Percentiles rank a stretch among this genome's conserved stretches.
Evolutionary conservation across 2,329 filamentous ascomycete species (phyloP).

Genomic region (Colletotrichum tabaci): DNA sequence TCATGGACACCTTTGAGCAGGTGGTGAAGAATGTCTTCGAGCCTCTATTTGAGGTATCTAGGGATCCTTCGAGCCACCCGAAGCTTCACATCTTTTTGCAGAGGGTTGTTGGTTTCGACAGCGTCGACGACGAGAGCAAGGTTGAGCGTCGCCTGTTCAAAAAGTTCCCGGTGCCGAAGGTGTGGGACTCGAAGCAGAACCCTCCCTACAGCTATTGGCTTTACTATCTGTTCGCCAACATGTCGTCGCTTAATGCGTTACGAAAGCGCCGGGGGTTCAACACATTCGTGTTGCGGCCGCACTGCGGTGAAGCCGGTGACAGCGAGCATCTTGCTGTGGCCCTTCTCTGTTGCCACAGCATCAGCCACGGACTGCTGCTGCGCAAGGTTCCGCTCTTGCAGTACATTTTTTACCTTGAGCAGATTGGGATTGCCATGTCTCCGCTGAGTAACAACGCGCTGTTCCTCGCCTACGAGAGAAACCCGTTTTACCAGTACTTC

Average conservation of each 20-base stretch:
- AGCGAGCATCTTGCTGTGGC: constrained; percentile 96
- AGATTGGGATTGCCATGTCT: constrained; percentile 99
- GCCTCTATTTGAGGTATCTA: constrained; percentile 94
- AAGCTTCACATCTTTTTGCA: constrained; percentile 97
- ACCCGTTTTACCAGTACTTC: constrained; percentile 97
- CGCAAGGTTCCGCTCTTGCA: constrained; percentile 95
- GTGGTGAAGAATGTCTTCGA: constrained; percentile 93
- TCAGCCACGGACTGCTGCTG: constrained; percentile 92
- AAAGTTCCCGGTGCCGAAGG: constrained; percentile 92
- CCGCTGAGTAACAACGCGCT: constrained; percentile 97
- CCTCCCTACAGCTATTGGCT: constrained; percentile 99
- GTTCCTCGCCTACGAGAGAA: constrained; percentile 96
- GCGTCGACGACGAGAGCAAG: constrained; percentile 98
- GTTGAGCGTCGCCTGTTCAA: constrained; percentile 92
- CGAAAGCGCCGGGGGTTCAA: constrained; percentile 94
- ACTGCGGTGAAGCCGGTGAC: constrained; percentile 97
- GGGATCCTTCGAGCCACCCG: constrained; percentile 86
- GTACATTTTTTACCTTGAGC: constrained; percentile 97
- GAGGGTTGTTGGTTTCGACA: constrained; percentile 96
- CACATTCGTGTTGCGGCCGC: constrained; percentile 91
- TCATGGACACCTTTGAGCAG: constrained; percentile 92
- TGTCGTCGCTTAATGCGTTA: constrained; percentile 92
- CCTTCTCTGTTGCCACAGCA: constrained; percentile 93
- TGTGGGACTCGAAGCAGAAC: constrained; percentile 94
- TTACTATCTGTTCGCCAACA: constrained; percentile 96